Evolutionary conservation across 2,329 filamentous ascomycete species (phyloP).

Genomic region (Albifimbria verrucaria): DNA sequence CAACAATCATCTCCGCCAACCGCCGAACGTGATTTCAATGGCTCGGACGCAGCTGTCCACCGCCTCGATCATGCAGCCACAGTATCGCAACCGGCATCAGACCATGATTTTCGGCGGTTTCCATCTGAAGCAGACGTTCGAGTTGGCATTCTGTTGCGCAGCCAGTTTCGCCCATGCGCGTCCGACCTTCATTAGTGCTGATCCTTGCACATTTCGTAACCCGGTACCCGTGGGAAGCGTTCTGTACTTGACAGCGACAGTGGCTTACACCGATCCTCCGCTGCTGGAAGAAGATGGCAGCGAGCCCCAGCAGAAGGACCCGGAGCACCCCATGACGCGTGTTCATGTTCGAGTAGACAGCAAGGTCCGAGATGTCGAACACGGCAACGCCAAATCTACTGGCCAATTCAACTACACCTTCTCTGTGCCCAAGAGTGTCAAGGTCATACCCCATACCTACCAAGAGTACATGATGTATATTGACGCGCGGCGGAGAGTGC

Average conservation of each 20-base stretch:
- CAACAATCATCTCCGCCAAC: slow-evolving; percentile 20
- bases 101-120: slow-evolving; percentile 28
- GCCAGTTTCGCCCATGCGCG: slow-evolving; percentile 27
- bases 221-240: slow-evolving; percentile 26
- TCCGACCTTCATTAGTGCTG: slow-evolving; percentile 25
- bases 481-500: slow-evolving; percentile 24
- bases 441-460: slow-evolving; percentile 25
- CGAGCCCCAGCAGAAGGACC: slow-evolving; percentile 16
- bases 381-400: slow-evolving; percentile 23
- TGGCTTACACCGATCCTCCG: slow-evolving; percentile 26
- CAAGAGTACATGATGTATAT: slow-evolving; percentile 28
- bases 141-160: slow-evolving; percentile 26
- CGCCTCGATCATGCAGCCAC: slow-evolving; percentile 26
- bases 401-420: slow-evolving; percentile 29
- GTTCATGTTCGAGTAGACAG: slow-evolving; percentile 27
- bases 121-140: slow-evolving; percentile 27
- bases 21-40: slow-evolving; percentile 22
- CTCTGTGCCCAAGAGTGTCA: slow-evolving; percentile 21
- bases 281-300: slow-evolving; percentile 23
- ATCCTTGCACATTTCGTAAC: slow-evolving; percentile 26
- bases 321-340: slow-evolving; percentile 20
- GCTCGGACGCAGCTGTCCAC: slow-evolving; percentile 22
- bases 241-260: slow-evolving; percentile 22
- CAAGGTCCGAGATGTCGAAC: slow-evolving; percentile 26
- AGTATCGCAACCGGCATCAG: slow-evolving; percentile 25